Conservation (phyloP, 371 early-diverging fungal species). For the Racocetra persica region DNA sequence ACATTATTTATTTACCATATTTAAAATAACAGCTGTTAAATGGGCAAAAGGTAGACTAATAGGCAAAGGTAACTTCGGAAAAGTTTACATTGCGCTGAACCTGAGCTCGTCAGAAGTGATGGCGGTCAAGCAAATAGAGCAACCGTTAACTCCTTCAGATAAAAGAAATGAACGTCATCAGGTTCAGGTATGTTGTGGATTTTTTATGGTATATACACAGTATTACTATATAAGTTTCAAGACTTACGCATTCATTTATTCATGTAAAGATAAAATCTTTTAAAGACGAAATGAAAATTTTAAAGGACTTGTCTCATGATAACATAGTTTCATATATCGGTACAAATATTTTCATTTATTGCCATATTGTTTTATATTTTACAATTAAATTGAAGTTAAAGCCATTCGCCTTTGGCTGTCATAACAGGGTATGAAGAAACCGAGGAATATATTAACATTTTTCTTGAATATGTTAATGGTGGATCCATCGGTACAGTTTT, state of each 20-base stretch:
- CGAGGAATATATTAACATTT: constrained; percentile 79
- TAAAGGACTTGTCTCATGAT: constrained; percentile 84
- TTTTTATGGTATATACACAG: neutral
- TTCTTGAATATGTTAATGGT: constrained; percentile 91
- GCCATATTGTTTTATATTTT: neutral
- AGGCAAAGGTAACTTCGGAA: constrained; percentile 96
- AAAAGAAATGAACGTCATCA: constrained; percentile 50
- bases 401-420: neutral
- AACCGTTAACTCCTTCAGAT: constrained; percentile 56
- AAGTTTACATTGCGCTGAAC: constrained; percentile 89
- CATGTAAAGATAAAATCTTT: constrained; percentile 61
- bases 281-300: constrained; percentile 83
- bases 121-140: constrained; percentile 94
- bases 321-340: constrained; percentile 86
- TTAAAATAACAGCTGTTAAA: constrained; percentile 45
- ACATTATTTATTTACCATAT: neutral
- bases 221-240: neutral
- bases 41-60: constrained; percentile 90
- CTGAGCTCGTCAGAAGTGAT: constrained; percentile 85
- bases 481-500: constrained; percentile 79
- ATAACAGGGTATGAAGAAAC: constrained; percentile 64
- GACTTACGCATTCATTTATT: neutral
- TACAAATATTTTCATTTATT: constrained; percentile 32
- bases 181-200: constrained; percentile 38
- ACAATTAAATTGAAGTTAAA: neutral